Conservation (phyloP, 1,284 basidiomycete genomes). For the Hemileia vastatrix region DNA sequence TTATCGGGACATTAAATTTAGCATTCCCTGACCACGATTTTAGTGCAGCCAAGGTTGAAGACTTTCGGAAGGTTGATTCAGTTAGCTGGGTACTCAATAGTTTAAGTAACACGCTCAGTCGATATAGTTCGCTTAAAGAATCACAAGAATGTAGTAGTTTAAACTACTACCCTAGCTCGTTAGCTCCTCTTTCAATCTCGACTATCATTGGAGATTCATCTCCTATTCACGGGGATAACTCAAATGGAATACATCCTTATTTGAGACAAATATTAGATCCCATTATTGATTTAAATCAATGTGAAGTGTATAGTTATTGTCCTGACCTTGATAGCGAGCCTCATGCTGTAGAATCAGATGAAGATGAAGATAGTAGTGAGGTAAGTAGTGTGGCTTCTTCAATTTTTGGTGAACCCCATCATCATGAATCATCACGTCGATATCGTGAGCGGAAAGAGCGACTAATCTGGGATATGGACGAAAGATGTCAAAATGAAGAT, state of each 20-base stretch:
- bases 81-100: constrained; percentile 63
- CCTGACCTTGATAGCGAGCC: constrained; percentile 93
- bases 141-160: constrained; percentile 21
- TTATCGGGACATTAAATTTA: constrained; percentile 92
- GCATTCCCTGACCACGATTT: constrained; percentile 98
- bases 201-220: too few species aligned
- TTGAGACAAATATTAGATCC: constrained; percentile 81
- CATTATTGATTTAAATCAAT: constrained; percentile 78
- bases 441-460: not conserved
- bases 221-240: too few species aligned
- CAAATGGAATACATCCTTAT: constrained; percentile 60
- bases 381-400: constrained; percentile 17
- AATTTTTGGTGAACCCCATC: constrained; percentile 7
- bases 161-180: constrained; percentile 21
- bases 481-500: too few species aligned
- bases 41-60: constrained; percentile 77
- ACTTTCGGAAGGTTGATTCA: constrained; percentile 67
- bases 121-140: not conserved
- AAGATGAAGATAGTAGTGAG: constrained; percentile 55
- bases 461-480: constrained; percentile 6
- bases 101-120: constrained; percentile 60
- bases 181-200: constrained; percentile 22
- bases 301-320: constrained; percentile 88
- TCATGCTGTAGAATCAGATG: constrained; percentile 55
- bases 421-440: not conserved